These are phyloP conservation scores for Aspergillus bombycis DNA, from an alignment of 2,329 filamentous ascomycete genomes.

Conservation along the genomic window DNA sequence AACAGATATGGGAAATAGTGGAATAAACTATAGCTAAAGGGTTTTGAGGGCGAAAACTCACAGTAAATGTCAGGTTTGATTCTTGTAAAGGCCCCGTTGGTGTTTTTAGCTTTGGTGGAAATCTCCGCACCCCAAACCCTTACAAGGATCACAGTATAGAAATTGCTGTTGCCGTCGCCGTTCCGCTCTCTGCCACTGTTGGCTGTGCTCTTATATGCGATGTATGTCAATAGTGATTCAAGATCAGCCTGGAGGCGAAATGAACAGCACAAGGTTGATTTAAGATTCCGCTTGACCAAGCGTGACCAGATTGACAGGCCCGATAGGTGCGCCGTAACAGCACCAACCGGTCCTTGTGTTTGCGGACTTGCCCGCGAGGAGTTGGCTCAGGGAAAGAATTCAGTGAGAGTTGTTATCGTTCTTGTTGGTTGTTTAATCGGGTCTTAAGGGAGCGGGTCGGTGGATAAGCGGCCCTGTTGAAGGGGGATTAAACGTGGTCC, in stretches of 20 bases:
- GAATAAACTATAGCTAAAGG: background rate
- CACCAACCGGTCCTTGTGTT: background rate
- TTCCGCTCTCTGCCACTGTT: background rate
- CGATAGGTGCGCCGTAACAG: background rate
- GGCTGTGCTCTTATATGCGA: background rate
- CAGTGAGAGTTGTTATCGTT: background rate
- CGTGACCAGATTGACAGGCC: background rate
- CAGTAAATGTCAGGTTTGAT: background rate
- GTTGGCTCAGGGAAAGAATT: background rate
- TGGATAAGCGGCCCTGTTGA: slow-evolving; percentile 8
- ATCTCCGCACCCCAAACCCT: background rate
- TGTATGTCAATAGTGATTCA: background rate
- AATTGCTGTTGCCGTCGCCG: background rate
- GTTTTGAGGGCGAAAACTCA: background rate
- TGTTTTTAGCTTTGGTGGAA: background rate
- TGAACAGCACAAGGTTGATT: background rate
- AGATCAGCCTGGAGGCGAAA: background rate
- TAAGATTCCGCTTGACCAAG: background rate
- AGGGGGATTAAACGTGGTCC: background rate
- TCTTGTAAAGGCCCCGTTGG: background rate
- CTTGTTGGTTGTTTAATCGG: slow-evolving; percentile 2
- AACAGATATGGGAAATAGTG: background rate
- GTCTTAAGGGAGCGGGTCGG: slow-evolving; percentile 8
- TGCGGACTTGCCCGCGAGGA: background rate
- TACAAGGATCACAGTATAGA: background rate